A percentile compares a stretch with the other conserved stretches of the same genome.
Conservation (phyloP, 345 rosid genomes). For the Salix koriyanagi region DNA sequence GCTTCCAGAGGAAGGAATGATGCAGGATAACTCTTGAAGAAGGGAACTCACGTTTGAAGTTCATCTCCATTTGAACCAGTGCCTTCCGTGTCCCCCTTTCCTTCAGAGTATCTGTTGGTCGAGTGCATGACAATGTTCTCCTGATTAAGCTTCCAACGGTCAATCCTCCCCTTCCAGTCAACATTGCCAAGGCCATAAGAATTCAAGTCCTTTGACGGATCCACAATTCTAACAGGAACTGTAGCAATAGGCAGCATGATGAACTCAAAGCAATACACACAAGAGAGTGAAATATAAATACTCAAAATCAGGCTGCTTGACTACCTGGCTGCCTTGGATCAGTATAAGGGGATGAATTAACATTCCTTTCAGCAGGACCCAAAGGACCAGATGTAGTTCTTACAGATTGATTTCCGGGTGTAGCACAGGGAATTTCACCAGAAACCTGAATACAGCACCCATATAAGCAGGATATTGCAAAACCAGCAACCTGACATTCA, state of each 20-base stretch:
- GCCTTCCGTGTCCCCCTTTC: slow-evolving; percentile 93
- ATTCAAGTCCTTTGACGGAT: slow-evolving; percentile 96
- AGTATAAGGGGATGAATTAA: slow-evolving; percentile 74
- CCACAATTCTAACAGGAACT: slow-evolving; percentile 98
- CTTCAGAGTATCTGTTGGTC: slow-evolving; percentile 66
- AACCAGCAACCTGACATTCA: not conserved
- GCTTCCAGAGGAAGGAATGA: not conserved
- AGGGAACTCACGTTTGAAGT: slow-evolving; percentile 72
- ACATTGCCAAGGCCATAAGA: slow-evolving; percentile 95
- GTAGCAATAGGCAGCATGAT: slow-evolving; percentile 19
- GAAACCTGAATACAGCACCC: slow-evolving; percentile 53
- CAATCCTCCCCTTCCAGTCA: slow-evolving; percentile 99
- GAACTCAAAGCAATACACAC: slow-evolving; percentile 14
- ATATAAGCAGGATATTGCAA: slow-evolving; percentile 8
- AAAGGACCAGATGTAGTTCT: slow-evolving; percentile 98
- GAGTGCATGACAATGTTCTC: slow-evolving; percentile 76
- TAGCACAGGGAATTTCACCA: slow-evolving; percentile 85
- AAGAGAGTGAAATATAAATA: slow-evolving; percentile 6
- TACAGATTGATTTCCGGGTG: slow-evolving; percentile 86
- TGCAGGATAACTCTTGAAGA: not conserved
- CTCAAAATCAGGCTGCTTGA: slow-evolving; percentile 4
- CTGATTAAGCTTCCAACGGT: slow-evolving; percentile 99
- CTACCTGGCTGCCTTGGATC: slow-evolving; percentile 99
- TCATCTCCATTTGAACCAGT: slow-evolving; percentile 99
- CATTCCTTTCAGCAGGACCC: slow-evolving; percentile 82